phyloP scores from a whole-genome alignment of 306 rosid genomes.

The Senna siamea region DNA sequence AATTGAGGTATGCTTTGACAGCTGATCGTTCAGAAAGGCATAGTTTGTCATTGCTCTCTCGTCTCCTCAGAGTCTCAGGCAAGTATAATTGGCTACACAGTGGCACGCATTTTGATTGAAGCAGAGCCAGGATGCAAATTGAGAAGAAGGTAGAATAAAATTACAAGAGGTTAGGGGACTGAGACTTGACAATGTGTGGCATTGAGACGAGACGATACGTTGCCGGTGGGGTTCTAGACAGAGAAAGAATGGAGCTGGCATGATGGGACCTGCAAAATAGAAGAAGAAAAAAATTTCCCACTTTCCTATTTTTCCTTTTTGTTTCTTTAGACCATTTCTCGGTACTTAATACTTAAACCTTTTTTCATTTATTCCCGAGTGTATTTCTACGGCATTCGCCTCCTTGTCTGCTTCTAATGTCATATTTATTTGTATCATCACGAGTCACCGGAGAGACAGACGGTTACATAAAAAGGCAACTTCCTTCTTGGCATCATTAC shows the following conservation, averaged over 20 bases:
- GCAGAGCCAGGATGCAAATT: not conserved
- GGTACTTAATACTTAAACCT: too few relatives aligned
- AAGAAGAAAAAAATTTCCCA: not conserved
- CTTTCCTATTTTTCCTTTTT: not conserved
- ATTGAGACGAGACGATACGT: not conserved
- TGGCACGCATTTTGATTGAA: too few relatives aligned
- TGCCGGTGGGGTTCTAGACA: not conserved
- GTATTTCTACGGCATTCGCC: not conserved
- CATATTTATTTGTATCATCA: not conserved
- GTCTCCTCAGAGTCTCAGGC: not conserved
- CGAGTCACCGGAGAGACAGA: too few relatives aligned
- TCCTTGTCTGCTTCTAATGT: not conserved
- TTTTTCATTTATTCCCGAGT: not conserved
- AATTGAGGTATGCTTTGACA: constrained; percentile 11
- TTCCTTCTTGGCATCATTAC: not conserved
- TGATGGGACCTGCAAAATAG: not conserved
- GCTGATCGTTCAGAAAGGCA: constrained; percentile 25
- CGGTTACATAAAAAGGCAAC: too few relatives aligned
- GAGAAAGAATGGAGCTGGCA: constrained; percentile 17
- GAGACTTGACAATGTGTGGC: not conserved
- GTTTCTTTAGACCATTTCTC: not conserved
- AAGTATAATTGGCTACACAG: not conserved
- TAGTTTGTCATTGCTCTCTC: constrained; percentile 1
- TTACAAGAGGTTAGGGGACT: not conserved
- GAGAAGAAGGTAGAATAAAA: not conserved